Conservation (phyloP, 768 basidiomycete species). For the Mycena chlorophos region DNA sequence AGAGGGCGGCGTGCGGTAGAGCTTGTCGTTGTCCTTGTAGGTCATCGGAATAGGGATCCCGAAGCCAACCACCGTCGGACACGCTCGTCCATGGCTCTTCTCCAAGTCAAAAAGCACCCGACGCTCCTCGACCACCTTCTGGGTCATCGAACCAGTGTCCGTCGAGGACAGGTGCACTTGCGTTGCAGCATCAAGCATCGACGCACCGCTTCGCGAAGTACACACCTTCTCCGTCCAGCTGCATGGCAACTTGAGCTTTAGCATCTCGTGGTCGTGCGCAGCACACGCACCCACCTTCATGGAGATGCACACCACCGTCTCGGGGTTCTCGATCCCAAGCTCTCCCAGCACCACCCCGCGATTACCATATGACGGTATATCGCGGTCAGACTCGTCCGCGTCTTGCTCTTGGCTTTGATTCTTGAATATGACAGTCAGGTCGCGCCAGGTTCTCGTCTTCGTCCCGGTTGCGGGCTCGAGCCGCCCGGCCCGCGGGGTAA, state of each 20-base stretch:
- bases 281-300: no score
- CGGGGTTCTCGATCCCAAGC: conserved; percentile 32
- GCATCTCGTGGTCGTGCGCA: no score
- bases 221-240: conserved; percentile 33
- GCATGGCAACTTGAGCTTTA: no score
- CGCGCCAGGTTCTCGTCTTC: conserved; percentile 34
- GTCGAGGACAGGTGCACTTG: conserved; percentile 35
- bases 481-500: conserved; percentile 35
- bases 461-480: conserved; percentile 24
- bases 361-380: conserved; percentile 38
- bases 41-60: conserved; percentile 36
- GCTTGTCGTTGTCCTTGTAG: conserved; percentile 31
- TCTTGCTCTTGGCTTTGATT: conserved; percentile 33
- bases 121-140: conserved; percentile 32
- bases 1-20: conserved; percentile 39
- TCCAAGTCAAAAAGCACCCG: conserved; percentile 33
- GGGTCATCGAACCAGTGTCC: conserved; percentile 33
- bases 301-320: no score
- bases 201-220: background rate
- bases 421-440: conserved; percentile 38
- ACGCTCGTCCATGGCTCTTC: conserved; percentile 20
- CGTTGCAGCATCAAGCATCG: background rate
- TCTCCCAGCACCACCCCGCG: conserved; percentile 37
- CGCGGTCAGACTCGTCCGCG: conserved; percentile 3
- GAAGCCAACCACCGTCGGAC: conserved; percentile 42